These are phyloP conservation scores for Exophiala lecanii-corni DNA, from an alignment of 2,329 filamentous ascomycete genomes.

Conservation along the genomic window DNA sequence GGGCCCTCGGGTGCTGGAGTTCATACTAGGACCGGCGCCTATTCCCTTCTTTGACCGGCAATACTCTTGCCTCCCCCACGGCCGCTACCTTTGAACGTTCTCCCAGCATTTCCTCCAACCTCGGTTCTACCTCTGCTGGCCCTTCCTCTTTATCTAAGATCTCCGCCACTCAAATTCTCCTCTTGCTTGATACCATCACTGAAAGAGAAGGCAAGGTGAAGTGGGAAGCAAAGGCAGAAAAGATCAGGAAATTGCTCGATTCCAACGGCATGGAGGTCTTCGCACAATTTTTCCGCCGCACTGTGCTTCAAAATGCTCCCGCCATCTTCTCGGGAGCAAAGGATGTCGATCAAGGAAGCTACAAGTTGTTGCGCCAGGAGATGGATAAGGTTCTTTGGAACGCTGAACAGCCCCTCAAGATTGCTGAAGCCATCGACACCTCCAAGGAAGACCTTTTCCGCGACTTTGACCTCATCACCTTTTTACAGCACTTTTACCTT, in stretches of 20 bases:
- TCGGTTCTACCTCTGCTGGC: slow-evolving; percentile 42
- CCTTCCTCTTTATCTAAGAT: slow-evolving; percentile 76
- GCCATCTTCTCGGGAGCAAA: slow-evolving; percentile 76
- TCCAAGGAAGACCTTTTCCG: slow-evolving; percentile 90
- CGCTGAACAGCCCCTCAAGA: slow-evolving; percentile 76
- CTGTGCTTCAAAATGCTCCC: slow-evolving; percentile 84
- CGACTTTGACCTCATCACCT: slow-evolving; percentile 92
- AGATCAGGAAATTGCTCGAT: slow-evolving; percentile 91
- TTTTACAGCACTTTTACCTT: slow-evolving; percentile 93
- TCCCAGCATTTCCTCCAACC: slow-evolving; percentile 23
- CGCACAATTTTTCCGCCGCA: slow-evolving; percentile 87
- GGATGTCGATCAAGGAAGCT: slow-evolving; percentile 72
- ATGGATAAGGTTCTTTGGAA: slow-evolving; percentile 81
- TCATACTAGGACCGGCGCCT: slow-evolving; percentile 50
- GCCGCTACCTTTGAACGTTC: slow-evolving; percentile 30
- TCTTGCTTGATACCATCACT: slow-evolving; percentile 89
- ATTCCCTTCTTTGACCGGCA: slow-evolving; percentile 55
- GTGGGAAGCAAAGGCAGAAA: slow-evolving; percentile 88
- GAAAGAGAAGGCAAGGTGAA: slow-evolving; percentile 87
- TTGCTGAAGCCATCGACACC: slow-evolving; percentile 87
- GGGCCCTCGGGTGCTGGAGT: slow-evolving; percentile 49
- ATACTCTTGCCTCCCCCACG: slow-evolving; percentile 48
- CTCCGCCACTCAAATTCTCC: slow-evolving; percentile 89
- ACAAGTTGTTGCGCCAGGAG: slow-evolving; percentile 75
- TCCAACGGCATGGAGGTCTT: slow-evolving; percentile 99